These are phyloP conservation scores for Geotrichum klebahnii DNA, from an alignment of 1,139 yeast species.

Conservation along the genomic window DNA sequence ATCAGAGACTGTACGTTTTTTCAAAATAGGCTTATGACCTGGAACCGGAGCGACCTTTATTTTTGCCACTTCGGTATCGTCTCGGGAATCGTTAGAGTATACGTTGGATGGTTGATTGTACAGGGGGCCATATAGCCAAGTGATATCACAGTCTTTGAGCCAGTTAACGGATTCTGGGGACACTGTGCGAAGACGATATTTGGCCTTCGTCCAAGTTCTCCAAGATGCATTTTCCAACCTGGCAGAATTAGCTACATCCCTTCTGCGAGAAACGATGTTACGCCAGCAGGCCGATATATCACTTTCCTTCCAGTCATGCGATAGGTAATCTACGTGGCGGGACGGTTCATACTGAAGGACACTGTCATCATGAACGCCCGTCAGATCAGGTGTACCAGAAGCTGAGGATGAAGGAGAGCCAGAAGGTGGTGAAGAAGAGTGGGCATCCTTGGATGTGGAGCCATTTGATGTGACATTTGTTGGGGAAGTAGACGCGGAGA, in stretches of 20 bases:
- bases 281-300: slow-evolving; percentile 95
- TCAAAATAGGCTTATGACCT: slow-evolving; percentile 68
- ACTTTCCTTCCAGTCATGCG: slow-evolving; percentile 91
- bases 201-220: slow-evolving; percentile 86
- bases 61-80: slow-evolving; percentile 9
- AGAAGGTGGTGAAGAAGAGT: slow-evolving; percentile 11
- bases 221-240: slow-evolving; percentile 79
- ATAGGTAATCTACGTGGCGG: slow-evolving; percentile 86
- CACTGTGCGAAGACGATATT: slow-evolving; percentile 64
- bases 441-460: slow-evolving; percentile 10
- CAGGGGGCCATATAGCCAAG: slow-evolving; percentile 85
- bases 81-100: slow-evolving; percentile 28
- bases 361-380: slow-evolving; percentile 64
- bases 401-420: slow-evolving; percentile 19
- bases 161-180: slow-evolving; percentile 75
- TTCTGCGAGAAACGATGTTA: slow-evolving; percentile 76
- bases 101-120: slow-evolving; percentile 46
- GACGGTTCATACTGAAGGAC: slow-evolving; percentile 78
- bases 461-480: slow-evolving; percentile 1
- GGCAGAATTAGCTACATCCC: slow-evolving; percentile 53
- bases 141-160: slow-evolving; percentile 78
- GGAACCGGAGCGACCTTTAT: slow-evolving; percentile 24
- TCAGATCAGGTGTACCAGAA: slow-evolving; percentile 39
- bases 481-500: slow-evolving; percentile 3
- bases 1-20: slow-evolving; percentile 75